These are phyloP conservation scores for Hyphopichia burtonii DNA, from an alignment of 1,139 yeast species.

Conservation along the genomic window DNA sequence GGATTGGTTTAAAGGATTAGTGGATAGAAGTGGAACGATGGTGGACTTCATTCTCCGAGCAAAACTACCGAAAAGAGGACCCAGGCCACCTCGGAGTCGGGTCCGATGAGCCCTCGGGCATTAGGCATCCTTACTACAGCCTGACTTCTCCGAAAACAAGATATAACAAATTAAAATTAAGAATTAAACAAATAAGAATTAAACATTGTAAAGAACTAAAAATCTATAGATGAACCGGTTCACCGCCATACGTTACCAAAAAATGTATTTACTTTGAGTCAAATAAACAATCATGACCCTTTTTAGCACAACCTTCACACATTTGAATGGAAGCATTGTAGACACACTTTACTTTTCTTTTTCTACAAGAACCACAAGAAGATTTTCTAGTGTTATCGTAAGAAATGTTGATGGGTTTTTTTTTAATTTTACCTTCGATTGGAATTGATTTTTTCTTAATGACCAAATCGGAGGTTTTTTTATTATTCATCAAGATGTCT, in stretches of 20 bases:
- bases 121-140: neutral
- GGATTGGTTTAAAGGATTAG: too few species aligned
- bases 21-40: too few species aligned
- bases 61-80: too few species aligned
- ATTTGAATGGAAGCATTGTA: conserved; percentile 24
- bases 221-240: conserved; percentile 1
- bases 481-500: conserved; percentile 39
- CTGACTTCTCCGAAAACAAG: neutral
- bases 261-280: conserved; percentile 10
- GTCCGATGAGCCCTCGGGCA: neutral
- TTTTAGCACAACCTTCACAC: conserved; percentile 40
- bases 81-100: neutral
- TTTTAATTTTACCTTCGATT: conserved; percentile 1
- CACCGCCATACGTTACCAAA: neutral
- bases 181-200: too few species aligned
- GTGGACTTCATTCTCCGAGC: neutral
- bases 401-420: too few species aligned
- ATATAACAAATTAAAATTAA: too few species aligned
- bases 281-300: conserved; percentile 33
- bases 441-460: neutral
- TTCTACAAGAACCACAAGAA: conserved; percentile 37
- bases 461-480: too few species aligned
- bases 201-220: too few species aligned
- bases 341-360: conserved; percentile 40
- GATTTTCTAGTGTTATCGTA: conserved; percentile 22